These are phyloP conservation scores for Cladosporium halotolerans DNA, from an alignment of 2,329 filamentous ascomycete genomes.

Conservation along the genomic window DNA sequence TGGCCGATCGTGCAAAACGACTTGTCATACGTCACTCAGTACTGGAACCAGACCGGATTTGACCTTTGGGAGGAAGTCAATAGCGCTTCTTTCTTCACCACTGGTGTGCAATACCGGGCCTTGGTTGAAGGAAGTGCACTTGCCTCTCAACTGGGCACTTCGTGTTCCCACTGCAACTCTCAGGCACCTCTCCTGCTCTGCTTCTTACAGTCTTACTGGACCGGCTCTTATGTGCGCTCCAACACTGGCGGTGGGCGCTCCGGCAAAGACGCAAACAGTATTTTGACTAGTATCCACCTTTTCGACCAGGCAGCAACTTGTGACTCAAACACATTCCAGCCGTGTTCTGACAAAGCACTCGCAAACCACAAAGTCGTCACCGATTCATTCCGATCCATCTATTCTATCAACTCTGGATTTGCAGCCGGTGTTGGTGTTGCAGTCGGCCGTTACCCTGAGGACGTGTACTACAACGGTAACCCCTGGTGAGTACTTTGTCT, in stretches of 20 bases:
- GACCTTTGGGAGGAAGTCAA: slow-evolving; percentile 81
- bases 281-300: slow-evolving; percentile 49
- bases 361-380: slow-evolving; percentile 71
- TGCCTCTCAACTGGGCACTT: slow-evolving; percentile 56
- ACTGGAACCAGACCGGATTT: slow-evolving; percentile 57
- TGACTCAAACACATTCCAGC: slow-evolving; percentile 68
- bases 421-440: slow-evolving; percentile 50
- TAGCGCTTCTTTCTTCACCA: slow-evolving; percentile 74
- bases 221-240: slow-evolving; percentile 56
- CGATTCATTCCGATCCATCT: slow-evolving; percentile 67
- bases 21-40: slow-evolving; percentile 66
- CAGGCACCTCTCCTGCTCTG: slow-evolving; percentile 67
- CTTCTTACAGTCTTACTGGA: slow-evolving; percentile 71
- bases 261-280: slow-evolving; percentile 66
- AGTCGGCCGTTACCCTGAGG: slow-evolving; percentile 43
- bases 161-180: slow-evolving; percentile 54
- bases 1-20: slow-evolving; percentile 76
- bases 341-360: slow-evolving; percentile 56
- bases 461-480: slow-evolving; percentile 70
- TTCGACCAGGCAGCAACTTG: slow-evolving; percentile 62
- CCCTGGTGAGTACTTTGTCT: slow-evolving; percentile 52
- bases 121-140: slow-evolving; percentile 59
- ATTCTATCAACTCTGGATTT: slow-evolving; percentile 62
- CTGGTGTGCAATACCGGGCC: slow-evolving; percentile 61
- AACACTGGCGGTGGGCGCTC: slow-evolving; percentile 61